These are phyloP conservation scores for Priceomyces medius DNA, from an alignment of 805 yeast species.

Conservation along the genomic window DNA sequence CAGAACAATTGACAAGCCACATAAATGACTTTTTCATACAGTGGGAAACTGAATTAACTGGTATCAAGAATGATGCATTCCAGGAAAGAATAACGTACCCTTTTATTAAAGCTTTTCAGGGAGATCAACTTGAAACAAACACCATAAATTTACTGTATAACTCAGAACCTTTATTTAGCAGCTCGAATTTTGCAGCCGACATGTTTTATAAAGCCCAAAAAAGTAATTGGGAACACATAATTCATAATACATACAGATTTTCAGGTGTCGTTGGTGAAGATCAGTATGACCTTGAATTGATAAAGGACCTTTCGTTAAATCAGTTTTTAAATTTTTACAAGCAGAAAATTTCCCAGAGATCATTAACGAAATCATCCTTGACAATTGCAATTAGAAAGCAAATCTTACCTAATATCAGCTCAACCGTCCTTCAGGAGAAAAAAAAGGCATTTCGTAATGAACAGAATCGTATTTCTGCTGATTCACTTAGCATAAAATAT, in stretches of 20 bases:
- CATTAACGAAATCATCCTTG: conserved; percentile 11
- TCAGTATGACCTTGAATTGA: conserved; percentile 27
- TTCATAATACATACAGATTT: conserved; percentile 43
- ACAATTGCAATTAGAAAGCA: neutral
- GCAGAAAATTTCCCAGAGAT: conserved; percentile 13
- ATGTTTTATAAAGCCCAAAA: conserved; percentile 37
- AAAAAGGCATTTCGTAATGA: too few species aligned
- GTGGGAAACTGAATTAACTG: conserved; percentile 35
- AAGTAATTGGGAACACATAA: conserved; percentile 49
- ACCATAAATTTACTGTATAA: conserved; percentile 20
- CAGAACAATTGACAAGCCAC: conserved; percentile 40
- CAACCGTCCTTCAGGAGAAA: neutral
- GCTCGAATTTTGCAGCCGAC: conserved; percentile 22
- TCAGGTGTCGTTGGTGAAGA: conserved; percentile 29
- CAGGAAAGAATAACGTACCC: conserved; percentile 28
- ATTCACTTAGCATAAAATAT: neutral
- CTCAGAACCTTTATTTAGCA: conserved; percentile 25
- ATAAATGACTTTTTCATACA: conserved; percentile 48
- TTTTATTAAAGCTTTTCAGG: conserved; percentile 27
- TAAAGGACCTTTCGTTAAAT: conserved; percentile 29
- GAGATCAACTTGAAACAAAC: conserved; percentile 8
- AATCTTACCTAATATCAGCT: too few species aligned
- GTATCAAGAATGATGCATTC: conserved; percentile 36
- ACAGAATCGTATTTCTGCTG: neutral
- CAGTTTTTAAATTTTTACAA: conserved; percentile 13